Evolutionary conservation across 805 yeast genomes (phyloP), one percentile per base, ranked within the genome.

Genomic region (Wickerhamiella dianesei): DNA sequence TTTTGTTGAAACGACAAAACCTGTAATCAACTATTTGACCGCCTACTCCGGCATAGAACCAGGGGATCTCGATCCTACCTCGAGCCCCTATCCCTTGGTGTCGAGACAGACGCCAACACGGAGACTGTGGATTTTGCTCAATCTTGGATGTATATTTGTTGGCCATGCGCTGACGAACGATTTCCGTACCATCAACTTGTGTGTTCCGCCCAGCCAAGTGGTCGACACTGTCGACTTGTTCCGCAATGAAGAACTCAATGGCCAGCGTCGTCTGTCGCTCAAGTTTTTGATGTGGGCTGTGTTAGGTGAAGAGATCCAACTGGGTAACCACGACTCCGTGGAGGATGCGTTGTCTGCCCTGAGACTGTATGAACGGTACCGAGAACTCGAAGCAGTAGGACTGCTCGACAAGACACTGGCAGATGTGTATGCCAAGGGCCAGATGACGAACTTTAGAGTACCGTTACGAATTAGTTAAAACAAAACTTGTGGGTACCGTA

Each of bases 121-220:
- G 49, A 77, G 83, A 56, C 72, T 92, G 37, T 94, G 99, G 98
- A 67, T 92, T 18, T 69, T 92, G 44, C 68, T 92, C 50, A 92
- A 89, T 58, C 59, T 87, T 48, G 96, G 96, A 0, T 86, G 94
- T 59, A 75, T 82, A 0, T 89, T 92, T 67, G 87, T 92, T 29
- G 99, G 99, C 0, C 99, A 92, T 66, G 96, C 96, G 1, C 69
- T 92, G 49, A 72, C 74, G 37, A 87, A 86, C 55, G 99, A 92
- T 66, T 92, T 92, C 70, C 72, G 96, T 56, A 83, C 92, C 32
- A 92, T 94, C 55, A 92, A 92, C 58, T 76, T 92, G 42, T 83
- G 82, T 59, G 94, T 94, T 2, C 97, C 97, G 0, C 69, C 71
- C 21, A 63, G 63, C 1, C 98, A 94, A 63, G 88, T 92, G 22